Percentiles rank a stretch among this genome's conserved stretches.
Conservation (phyloP, 257 asterid genomes). For the Buddleja alternifolia region DNA sequence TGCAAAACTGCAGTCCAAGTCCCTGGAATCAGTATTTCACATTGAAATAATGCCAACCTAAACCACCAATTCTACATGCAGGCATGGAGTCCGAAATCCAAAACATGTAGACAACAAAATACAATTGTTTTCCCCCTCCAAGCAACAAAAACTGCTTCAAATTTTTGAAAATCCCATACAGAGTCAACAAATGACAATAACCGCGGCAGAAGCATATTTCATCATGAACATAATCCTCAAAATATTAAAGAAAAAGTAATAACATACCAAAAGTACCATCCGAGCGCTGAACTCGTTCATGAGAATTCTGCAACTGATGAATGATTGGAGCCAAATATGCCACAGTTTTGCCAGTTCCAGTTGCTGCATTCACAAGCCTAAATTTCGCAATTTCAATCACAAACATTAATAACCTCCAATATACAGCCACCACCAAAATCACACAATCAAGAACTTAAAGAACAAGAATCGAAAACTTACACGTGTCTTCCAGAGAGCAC, state of each 20-base stretch:
- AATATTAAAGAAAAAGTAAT: conserved; percentile 15
- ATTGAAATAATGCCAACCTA: neutral
- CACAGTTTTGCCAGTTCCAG: conserved; percentile 96
- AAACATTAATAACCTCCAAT: conserved; percentile 18
- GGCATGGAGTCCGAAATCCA: neutral
- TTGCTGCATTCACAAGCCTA: conserved; percentile 96
- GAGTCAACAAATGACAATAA: neutral
- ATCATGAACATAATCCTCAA: neutral
- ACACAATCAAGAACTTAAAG: neutral
- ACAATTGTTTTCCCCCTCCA: neutral
- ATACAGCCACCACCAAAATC: neutral
- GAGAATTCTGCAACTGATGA: conserved; percentile 69
- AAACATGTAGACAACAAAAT: neutral
- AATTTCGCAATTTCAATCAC: conserved; percentile 26
- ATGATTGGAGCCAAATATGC: conserved; percentile 90
- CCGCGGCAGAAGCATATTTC: neutral
- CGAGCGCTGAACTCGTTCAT: conserved; percentile 67
- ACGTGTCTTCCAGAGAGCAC: conserved; percentile 83
- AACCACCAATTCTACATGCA: neutral
- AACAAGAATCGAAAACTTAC: conserved; percentile 43
- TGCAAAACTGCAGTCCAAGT: neutral
- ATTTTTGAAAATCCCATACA: neutral
- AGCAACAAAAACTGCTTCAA: neutral
- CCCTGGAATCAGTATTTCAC: conserved; percentile 10
- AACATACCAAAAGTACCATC: conserved; percentile 95